Evolutionary conservation across 169 alveolate species (phyloP).

Genomic region (Cryptosporidium muris): DNA sequence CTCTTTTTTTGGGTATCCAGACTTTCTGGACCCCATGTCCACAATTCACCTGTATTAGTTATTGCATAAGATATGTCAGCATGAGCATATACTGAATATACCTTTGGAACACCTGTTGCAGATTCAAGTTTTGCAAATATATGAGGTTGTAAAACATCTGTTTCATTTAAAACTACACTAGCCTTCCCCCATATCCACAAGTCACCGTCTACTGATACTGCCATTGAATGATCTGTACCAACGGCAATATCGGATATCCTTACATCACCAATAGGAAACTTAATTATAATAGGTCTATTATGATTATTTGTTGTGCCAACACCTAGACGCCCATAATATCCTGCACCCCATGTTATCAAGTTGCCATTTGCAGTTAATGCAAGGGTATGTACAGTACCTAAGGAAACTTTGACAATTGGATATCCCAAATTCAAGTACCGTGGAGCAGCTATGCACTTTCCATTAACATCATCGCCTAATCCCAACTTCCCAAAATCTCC

Average conservation of each 20-base stretch:
- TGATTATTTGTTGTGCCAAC: constrained; percentile 64
- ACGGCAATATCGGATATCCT: constrained; percentile 72
- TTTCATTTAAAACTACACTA: constrained; percentile 21
- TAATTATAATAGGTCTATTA: constrained; percentile 70
- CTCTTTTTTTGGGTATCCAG: neutral
- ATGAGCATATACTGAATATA: constrained; percentile 24
- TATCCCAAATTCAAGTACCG: constrained; percentile 74
- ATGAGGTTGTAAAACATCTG: constrained; percentile 45
- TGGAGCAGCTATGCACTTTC: constrained; percentile 80
- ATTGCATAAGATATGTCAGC: constrained; percentile 59
- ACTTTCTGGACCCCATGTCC: constrained; percentile 56
- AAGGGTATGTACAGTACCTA: constrained; percentile 83
- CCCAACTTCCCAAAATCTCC: constrained; percentile 89
- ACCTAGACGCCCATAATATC: constrained; percentile 80
- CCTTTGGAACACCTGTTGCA: constrained; percentile 68
- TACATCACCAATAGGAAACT: constrained; percentile 64
- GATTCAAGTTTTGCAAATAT: constrained; percentile 72
- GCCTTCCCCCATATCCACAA: constrained; percentile 76
- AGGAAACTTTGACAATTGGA: constrained; percentile 81
- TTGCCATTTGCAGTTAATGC: constrained; percentile 79
- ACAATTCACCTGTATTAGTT: constrained; percentile 24
- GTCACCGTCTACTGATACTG: constrained; percentile 73
- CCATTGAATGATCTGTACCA: constrained; percentile 73
- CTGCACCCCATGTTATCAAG: constrained; percentile 85
- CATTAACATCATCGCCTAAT: constrained; percentile 79